Base-by-base conservation (phyloP, 495 filamentous ascomycete species). In the Hyaloscypha bicolor region DNA sequence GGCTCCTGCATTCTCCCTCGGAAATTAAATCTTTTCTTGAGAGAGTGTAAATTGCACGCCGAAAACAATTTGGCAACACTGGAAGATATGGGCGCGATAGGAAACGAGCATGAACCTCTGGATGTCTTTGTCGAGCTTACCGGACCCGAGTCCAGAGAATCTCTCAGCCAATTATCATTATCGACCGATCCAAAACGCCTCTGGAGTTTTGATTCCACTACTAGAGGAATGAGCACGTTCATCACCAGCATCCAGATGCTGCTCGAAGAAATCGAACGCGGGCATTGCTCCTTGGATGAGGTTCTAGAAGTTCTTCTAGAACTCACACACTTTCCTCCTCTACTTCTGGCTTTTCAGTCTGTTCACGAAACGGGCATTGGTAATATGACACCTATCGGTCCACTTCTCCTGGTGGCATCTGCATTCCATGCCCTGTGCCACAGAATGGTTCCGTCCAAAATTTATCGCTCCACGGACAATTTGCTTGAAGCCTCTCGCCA, bases 281-380 rank as follows among this genome's bases (percentile, higher is more conserved):
- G 62, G 22, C 45, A 37, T 16, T 58, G 53, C n/a, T 52, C 5
- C 21, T 45, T 71, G 19, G 51, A 68, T 35, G 57, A 53, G 2
- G 30, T 71, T 14, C 48, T 71, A 5, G 69, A 71, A 48, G 60
- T 68, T 4, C 35, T 71, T 5, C 52, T 56, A 35, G 65, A 68
- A 39, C 60, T 71, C 11, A 71, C 69, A 22, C 65, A 68, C 22
- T 71, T 71, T 53, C 69, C 69, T 3, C 69, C 69, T 3, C 33
- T 63, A 2, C 39, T 68, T 9, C 59, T 71, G 6, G 69, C 69
- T 0, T 68, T 71, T 37, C 29, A 39, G 21, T 16, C 63, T 22
- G 33, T 71, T 6, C 29, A 63, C 30, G 65, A 71, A 25, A 45
- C 52, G 6, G 60, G 60, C 3, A 33, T 65, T 16, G 66, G 39